Evolutionary conservation across 768 basidiomycete genomes (phyloP), one percentile per base, ranked within the genome.

Genomic region (Lactarius sp.): DNA sequence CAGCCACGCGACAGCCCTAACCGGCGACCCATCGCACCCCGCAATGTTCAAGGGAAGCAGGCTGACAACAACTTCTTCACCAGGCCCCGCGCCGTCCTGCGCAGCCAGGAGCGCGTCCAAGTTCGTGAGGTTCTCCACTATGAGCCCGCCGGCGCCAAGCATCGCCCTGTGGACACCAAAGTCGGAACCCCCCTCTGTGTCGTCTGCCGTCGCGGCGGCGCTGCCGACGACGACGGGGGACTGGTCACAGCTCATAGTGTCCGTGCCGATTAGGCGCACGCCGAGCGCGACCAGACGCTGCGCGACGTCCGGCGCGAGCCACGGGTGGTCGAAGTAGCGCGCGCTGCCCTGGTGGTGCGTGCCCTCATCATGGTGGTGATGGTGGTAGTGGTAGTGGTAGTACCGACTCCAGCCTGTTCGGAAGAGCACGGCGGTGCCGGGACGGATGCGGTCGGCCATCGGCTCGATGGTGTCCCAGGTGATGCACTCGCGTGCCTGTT

Each of bases 101-200:
- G 36, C 47, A 10, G 16, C 58, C 59, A 59, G 34, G 41, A 72
- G 52, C 13, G 36, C 53, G 18, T 65, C 72, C 62, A 73, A 50
- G 55, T 69, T 70, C 31, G 64, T 68, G 52, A 73, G 52, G 39
- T 73, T 73, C 65, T 73, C 73, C 8, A 63, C 73, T 49, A 73
- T 73, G 27, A 71, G 47, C 16, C 67, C 62, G 0, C 68, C 71
- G 0, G 63, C 50, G 31, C 70, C 71, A 9, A 73, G 66, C 18
- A 73, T 33, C 6, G 56, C 59, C 6, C 55, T 34, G 52, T 73
- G 73, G n/a, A 68, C 70, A 41, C 63, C 64, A 59, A 64, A 71
- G 47, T 64, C 67, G 4, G 37, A 52, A 20, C 36, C 64, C 1
- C 13, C 60, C 22, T 16, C 56, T 10, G 18, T 57, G 20, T 46